Base-by-base conservation (phyloP, 2,329 filamentous ascomycete genomes). In the Diaporthe helianthi region DNA sequence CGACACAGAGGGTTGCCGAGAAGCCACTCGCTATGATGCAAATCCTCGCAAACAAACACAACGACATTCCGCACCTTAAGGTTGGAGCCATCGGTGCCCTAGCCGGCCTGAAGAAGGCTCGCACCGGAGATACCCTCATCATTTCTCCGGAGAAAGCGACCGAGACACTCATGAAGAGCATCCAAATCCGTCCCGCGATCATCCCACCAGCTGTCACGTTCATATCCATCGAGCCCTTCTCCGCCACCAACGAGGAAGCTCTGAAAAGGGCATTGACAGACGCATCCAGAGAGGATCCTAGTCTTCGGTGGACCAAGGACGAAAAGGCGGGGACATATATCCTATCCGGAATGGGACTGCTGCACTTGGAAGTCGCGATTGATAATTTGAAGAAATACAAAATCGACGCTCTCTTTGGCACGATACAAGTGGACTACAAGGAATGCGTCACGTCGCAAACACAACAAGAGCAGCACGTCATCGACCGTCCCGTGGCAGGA, bases 181-280 rank as follows among this genome's bases (percentile, higher is more conserved):
- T 98, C 19, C 94, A 97, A 76, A 87, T 99, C 44, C 89, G 93
- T 19, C 93, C 96, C 0, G 96, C 97, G 33, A 88, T 92, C 70
- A 93, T 98, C 0, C 95, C 96, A 0, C 94, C 96, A 0, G 94
- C 96, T 0, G 96, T 99, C 0, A 97, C 98, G 76, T 99, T 98
- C 79, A 91, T 97, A n/a, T 93, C 94, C 71, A 90, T 98, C 33
- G 95, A 98, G 73, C 93, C 86, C 0, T 84, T 76, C 68, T 74
- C 76, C 8, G 89, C 22, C 82, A 93, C 73, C 91, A 93, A 74
- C 83, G 93, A 38, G 87, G 94, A 94, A 74, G 87, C 91, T 69
- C 87, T 99, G 7, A 88, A 93, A 68, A 88, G 91, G 7, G 91
- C 92, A 0, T 83, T 99, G 7, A 87, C 89, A 6, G 88, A 96